These are phyloP conservation scores for Bruguiera sexangula DNA, from an alignment of 345 rosid genomes.

Conservation along the genomic window DNA sequence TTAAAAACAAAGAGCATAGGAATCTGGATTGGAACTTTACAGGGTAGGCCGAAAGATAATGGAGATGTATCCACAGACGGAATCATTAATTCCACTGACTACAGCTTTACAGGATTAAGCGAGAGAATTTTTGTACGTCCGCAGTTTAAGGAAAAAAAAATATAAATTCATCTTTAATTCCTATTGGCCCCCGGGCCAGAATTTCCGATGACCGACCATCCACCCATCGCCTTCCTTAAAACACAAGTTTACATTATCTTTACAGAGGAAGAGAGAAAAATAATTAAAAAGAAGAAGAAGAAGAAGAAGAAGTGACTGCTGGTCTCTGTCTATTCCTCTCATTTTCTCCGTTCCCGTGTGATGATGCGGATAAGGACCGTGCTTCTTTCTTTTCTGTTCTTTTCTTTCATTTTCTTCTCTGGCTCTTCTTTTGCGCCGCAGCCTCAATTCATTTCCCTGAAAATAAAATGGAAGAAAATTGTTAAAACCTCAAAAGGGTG, in stretches of 20 bases:
- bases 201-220: constrained; percentile 20
- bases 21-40: no score
- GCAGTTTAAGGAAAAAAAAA: constrained; percentile 18
- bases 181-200: constrained; percentile 9
- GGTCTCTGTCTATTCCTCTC: constrained; percentile 19
- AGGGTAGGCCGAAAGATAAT: neutral
- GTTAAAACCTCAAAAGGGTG: constrained; percentile 16
- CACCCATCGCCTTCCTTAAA: constrained; percentile 13
- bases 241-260: constrained; percentile 37
- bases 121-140: constrained; percentile 26
- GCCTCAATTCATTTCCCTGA: constrained; percentile 39
- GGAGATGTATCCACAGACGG: neutral
- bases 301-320: constrained; percentile 35
- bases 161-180: constrained; percentile 10
- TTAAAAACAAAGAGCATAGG: no score
- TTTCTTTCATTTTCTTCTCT: neutral
- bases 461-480: constrained; percentile 11
- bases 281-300: constrained; percentile 13
- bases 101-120: constrained; percentile 29
- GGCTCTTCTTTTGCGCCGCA: constrained; percentile 5
- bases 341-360: constrained; percentile 35
- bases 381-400: constrained; percentile 10
- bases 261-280: constrained; percentile 20
- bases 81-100: constrained; percentile 1
- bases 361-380: constrained; percentile 24